Conservation (phyloP, 1,284 basidiomycete species). For the Apiotrichum laibachii region DNA sequence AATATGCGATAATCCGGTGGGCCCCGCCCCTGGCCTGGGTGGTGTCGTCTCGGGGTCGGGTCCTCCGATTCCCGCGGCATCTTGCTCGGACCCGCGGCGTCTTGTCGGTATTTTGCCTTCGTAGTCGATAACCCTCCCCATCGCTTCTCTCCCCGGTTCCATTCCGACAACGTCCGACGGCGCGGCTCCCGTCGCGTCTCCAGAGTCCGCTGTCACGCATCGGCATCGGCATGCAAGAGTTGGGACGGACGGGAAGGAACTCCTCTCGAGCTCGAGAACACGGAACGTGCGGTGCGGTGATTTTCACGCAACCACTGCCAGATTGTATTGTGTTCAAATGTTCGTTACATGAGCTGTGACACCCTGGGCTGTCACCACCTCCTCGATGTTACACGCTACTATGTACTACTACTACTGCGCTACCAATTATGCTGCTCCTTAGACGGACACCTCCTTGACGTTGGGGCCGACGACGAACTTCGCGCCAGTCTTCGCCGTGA, state of each 20-base stretch:
- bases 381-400: background rate
- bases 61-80: background rate
- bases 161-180: background rate
- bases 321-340: too few species aligned
- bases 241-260: too few species aligned
- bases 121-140: background rate
- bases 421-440: background rate
- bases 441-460: constrained; percentile 10
- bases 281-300: too few species aligned
- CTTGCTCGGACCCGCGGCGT: background rate
- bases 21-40: too few species aligned
- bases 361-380: background rate
- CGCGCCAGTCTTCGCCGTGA: constrained; percentile 77
- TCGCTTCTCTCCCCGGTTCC: background rate
- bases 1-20: too few species aligned
- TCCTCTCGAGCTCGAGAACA: too few species aligned
- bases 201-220: too few species aligned
- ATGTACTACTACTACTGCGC: background rate
- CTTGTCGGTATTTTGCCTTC: background rate
- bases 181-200: too few species aligned
- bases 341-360: background rate
- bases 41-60: background rate
- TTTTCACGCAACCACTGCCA: too few species aligned
- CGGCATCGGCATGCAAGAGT: too few species aligned
- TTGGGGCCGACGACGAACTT: constrained; percentile 59